phyloP scores from a whole-genome alignment of 1,284 basidiomycete genomes.

The Naganishia liquefaciens region DNA sequence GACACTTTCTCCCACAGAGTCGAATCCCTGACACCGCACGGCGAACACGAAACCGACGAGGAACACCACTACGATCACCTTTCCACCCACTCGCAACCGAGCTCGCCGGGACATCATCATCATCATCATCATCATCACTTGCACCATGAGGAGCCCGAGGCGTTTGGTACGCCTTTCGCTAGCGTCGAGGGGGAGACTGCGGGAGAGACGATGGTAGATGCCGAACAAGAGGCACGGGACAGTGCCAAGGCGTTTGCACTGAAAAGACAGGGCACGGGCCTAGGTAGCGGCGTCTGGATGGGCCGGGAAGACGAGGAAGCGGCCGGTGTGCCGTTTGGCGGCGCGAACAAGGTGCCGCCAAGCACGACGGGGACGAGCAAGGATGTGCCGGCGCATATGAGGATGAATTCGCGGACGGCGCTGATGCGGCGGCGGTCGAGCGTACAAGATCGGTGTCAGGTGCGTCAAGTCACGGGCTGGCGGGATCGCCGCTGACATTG shows the following conservation, averaged over 20 bases:
- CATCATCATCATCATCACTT: conserved; percentile 15
- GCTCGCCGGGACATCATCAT: conserved; percentile 17
- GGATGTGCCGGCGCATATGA: conserved; percentile 32
- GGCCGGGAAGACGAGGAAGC: neutral
- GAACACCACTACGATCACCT: conserved; percentile 27
- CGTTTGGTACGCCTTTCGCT: no score
- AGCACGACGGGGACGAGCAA: neutral
- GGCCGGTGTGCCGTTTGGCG: conserved; percentile 1
- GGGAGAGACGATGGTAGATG: conserved; percentile 5
- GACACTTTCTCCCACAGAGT: conserved; percentile 40
- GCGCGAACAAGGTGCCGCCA: neutral
- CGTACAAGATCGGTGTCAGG: neutral
- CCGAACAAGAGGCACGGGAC: conserved; percentile 20
- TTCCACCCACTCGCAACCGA: conserved; percentile 35
- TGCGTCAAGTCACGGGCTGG: neutral
- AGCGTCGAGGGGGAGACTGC: no score
- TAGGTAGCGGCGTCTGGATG: neutral
- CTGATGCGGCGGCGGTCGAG: conserved; percentile 36
- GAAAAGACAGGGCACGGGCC: neutral
- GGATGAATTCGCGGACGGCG: conserved; percentile 43
- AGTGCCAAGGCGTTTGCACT: conserved; percentile 1
- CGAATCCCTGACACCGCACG: conserved; percentile 49
- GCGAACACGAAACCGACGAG: conserved; percentile 26
- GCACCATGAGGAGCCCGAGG: neutral
- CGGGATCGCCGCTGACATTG: neutral